Evolutionary conservation across 257 asterid species (phyloP), one percentile per base, ranked within the genome.

Genomic region (Ajuga chamaepitys): DNA sequence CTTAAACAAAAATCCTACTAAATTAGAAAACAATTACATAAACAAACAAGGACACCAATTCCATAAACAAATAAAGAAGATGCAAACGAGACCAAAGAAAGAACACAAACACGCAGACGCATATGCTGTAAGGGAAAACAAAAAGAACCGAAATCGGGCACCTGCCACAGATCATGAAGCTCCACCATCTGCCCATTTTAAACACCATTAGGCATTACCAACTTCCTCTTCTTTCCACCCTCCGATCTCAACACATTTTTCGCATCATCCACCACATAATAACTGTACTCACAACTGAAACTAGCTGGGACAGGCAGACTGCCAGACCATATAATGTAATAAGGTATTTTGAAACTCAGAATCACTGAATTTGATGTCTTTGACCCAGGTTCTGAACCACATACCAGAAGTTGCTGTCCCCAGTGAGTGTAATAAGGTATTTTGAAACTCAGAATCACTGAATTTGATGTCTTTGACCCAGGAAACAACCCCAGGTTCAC

Each of bases 111-210:
- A n/a, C n/a, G n/a, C n/a, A n/a, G n/a, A n/a, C n/a, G n/a, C n/a
- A n/a, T n/a, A n/a, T n/a, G n/a, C n/a, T n/a, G n/a, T n/a, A 11
- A 53, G 2, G 2, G n/a, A n/a, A n/a, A 5, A 26, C 3, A 21
- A 21, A 16, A 71, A 35, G 7, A 18, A 12, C 45, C 3, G n/a
- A 57, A 58, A 58, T 47, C 35, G 54, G 59, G 68, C 51, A 91
- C 99, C 99, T 93, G 93, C 99, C 99, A 89, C 63, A 93, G 96
- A 82, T 93, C 97, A 75, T 58, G 96, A 83, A 93, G 75, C 75
- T 79, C 92, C 69, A 87, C 85, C 72, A 69, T 64, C 64, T 80
- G 91, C 70, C 96, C 97, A 70, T 73, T 85, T 68, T 77, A 87
- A 74, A 74, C 80, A 20, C 84, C 89, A 20, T 74, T 74, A 38